Evolutionary conservation across 2,329 filamentous ascomycete species (phyloP).

Genomic region (Stachybotrys chartarum): DNA sequence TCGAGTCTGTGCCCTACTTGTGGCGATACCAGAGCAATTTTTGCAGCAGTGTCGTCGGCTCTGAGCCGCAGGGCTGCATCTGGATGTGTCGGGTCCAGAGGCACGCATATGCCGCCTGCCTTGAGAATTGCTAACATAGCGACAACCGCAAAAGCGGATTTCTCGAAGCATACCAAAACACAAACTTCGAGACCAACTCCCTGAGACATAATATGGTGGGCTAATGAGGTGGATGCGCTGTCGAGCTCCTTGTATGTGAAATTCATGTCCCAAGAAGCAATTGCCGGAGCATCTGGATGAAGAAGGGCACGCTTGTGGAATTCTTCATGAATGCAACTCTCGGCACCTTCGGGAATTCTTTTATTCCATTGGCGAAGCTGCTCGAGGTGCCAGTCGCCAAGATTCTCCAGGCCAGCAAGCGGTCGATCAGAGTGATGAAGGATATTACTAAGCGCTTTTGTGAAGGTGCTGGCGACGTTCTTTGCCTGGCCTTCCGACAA

Average conservation of each 20-base stretch:
- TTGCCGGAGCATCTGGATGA: neutral
- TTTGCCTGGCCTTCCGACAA: constrained; percentile 9
- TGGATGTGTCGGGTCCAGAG: constrained; percentile 12
- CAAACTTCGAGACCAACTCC: neutral
- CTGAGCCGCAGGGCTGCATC: constrained; percentile 7
- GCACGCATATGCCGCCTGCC: constrained; percentile 9
- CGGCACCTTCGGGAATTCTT: neutral
- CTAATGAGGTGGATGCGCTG: neutral
- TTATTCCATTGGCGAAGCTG: neutral
- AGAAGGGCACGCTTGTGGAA: neutral
- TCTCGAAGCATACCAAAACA: constrained; percentile 1
- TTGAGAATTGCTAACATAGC: constrained; percentile 4
- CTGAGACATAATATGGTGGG: neutral
- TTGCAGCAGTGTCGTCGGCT: constrained; percentile 4
- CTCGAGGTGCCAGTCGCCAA: constrained; percentile 1
- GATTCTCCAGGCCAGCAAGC: constrained; percentile 6
- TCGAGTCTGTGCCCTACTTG: constrained; percentile 1
- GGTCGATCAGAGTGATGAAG: constrained; percentile 5
- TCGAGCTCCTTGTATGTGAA: constrained; percentile 1
- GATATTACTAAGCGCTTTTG: constrained; percentile 10
- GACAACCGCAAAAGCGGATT: neutral
- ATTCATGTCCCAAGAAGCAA: constrained; percentile 1
- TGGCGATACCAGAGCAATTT: constrained; percentile 8
- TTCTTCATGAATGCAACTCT: neutral
- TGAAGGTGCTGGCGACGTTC: constrained; percentile 11